These are phyloP conservation scores for Teratosphaeria nubilosa DNA, from an alignment of 2,329 filamentous ascomycete genomes.

Conservation along the genomic window DNA sequence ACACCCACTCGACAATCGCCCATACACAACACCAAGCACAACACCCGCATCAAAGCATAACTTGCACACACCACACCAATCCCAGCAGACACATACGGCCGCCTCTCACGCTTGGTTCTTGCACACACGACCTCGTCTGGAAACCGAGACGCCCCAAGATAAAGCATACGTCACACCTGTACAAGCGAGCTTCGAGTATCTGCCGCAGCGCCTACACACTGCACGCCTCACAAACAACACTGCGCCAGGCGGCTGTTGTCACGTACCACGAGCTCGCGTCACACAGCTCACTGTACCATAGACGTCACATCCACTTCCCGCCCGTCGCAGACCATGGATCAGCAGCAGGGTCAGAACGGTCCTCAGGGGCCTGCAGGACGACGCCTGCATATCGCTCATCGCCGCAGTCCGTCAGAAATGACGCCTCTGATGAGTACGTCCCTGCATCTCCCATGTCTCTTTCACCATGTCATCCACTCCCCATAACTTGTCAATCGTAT, in stretches of 20 bases:
- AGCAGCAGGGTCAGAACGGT: slow-evolving; percentile 43
- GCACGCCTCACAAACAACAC: neutral
- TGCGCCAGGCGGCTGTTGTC: neutral
- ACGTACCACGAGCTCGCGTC: neutral
- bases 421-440: slow-evolving; percentile 95
- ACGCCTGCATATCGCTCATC: slow-evolving; percentile 92
- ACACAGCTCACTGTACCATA: slow-evolving; percentile 1
- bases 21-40: slow-evolving; percentile 1
- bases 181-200: neutral
- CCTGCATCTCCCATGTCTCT: neutral
- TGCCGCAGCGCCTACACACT: neutral
- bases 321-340: slow-evolving; percentile 24
- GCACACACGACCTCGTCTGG: neutral
- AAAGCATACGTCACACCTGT: slow-evolving; percentile 17
- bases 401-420: slow-evolving; percentile 91
- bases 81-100: slow-evolving; percentile 1
- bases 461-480: neutral
- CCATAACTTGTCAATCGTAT: neutral
- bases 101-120: neutral
- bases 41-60: neutral
- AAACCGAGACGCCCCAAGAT: neutral
- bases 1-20: neutral
- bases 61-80: neutral
- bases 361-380: slow-evolving; percentile 66
- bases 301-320: slow-evolving; percentile 1